Evolutionary conservation across 106 monocot species (phyloP), one percentile per base, ranked within the genome.

Genomic region (Dendrobium officinale): DNA sequence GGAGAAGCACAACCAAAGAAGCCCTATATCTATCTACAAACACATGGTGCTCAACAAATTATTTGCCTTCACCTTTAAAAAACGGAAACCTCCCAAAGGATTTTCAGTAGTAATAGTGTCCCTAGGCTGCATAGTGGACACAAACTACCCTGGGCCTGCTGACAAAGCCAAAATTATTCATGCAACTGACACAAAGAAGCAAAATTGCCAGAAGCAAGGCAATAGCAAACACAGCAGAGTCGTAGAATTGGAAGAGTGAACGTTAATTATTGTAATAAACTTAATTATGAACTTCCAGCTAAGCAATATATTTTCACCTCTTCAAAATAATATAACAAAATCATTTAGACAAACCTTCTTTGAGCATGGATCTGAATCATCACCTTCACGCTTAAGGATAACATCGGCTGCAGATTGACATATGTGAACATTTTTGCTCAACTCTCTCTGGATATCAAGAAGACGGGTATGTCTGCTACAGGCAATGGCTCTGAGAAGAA

Each of bases 381-480:
- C 85, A 31, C 67, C 81, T 81, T 84, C 84, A 49, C 42, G 84
- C 78, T 90, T 88, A 49, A 98, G 87, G 78, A 92, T 59, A 56
- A 98, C 87, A 81, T 98, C 98, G 17, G 81, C 83, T 43, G 84
- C 75, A 78, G 81, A 81, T 75, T 86, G 96, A 78, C 75, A 90
- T 55, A 92, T 86, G 80, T 98, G 94, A 84, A 82, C 80, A 88
- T 83, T 89, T 88, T 82, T 91, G 72, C 83, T 89, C 75, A 98
- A 82, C 37, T 92, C 91, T 61, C 89, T 89, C 22, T 98, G 89
- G 19, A 98, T 92, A 81, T 98, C 94, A 67, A 98, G 89, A 44
- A 98, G 88, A 83, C 91, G 94, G 58, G 98, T 98, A 43, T 98
- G 91, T 79, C 80, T 93, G 61, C 88, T 89, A 77, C 92, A 98